Conservation (phyloP, 2,329 filamentous ascomycete species). For the Pestalotiopsis sp. region DNA sequence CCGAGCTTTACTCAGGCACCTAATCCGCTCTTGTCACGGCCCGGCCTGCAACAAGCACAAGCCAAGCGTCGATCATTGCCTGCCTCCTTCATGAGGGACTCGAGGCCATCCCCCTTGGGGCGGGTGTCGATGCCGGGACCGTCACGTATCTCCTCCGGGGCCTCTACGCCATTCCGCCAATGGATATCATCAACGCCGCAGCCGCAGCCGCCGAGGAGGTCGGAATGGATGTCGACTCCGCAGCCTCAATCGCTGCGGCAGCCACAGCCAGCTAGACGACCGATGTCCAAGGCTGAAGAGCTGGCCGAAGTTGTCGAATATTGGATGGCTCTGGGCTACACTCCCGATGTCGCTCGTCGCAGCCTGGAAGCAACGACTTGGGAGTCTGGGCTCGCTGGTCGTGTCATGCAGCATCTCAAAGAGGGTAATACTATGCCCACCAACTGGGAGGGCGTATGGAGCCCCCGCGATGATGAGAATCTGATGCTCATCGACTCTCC, state of each 20-base stretch:
- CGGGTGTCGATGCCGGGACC: slow-evolving; percentile 2
- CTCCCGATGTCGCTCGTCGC: slow-evolving; percentile 8
- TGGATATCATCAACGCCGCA: neutral
- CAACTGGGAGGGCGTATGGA: slow-evolving; percentile 15
- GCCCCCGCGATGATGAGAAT: slow-evolving; percentile 7
- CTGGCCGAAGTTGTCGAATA: slow-evolving; percentile 11
- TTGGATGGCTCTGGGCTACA: slow-evolving; percentile 10
- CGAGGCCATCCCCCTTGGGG: neutral
- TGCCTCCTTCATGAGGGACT: neutral
- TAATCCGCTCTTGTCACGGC: neutral
- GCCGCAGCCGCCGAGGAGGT: neutral
- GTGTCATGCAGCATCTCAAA: slow-evolving; percentile 8
- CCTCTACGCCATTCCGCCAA: neutral
- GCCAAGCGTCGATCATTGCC: slow-evolving; percentile 8
- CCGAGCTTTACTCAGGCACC: slow-evolving; percentile 1
- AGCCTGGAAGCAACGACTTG: slow-evolving; percentile 12
- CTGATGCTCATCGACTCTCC: slow-evolving; percentile 10
- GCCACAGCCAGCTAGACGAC: neutral
- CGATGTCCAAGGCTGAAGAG: slow-evolving; percentile 5
- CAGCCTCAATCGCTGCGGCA: neutral
- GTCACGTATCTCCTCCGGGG: neutral
- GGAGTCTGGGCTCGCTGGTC: slow-evolving; percentile 9
- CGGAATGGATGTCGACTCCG: neutral
- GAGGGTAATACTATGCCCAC: slow-evolving; percentile 10
- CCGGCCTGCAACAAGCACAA: neutral